Base-by-base conservation (phyloP, 23 red algal species). In the Pyropia haitanensis region DNA sequence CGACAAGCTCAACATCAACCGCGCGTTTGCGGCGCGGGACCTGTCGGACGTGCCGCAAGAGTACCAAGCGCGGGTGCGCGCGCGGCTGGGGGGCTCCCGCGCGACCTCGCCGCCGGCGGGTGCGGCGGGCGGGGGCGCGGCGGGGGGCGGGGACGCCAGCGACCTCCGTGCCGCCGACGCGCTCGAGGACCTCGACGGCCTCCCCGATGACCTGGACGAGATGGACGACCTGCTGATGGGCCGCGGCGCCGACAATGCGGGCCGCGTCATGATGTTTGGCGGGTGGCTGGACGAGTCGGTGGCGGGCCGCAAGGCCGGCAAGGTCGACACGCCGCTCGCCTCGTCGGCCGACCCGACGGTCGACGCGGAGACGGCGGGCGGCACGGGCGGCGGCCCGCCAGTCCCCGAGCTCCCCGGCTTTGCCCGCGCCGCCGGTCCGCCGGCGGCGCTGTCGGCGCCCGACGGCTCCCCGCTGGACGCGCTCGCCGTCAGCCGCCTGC, bases 261-360 rank as follows among this genome's bases (percentile, higher is more conserved):
- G 79, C 21, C 71, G 81, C 24, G 88, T 92, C 18, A 56, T 56
- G 46, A 27, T 83, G 51, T 85, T 84, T 44, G 88, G 88, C 2
- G 88, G 48, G 10, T 92, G 88, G 88, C 74, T 92, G 18, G 88
- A 92, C 60, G 88, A 92, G 18, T 49, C 68, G 5, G 28, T 84
- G 18, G 88, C 79, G 20, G 88, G 88, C 14, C 68, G 81, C 14
- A 85, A 79, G 58, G 80, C 67, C 33, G 28, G 58, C 3, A 76
- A 72, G 71, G 61, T 68, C 34, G 19, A 53, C 31, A 69, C 56
- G 13, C 62, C 64, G 16, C 39, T 46, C 7, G 39, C 39, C 39
- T 46, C 39, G 0, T 46, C 39, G 39, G 10, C 39, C 0, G 39
- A 46, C 39, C 39, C 39, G 5, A 33, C 39, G 14, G 59, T 61